Evolutionary conservation across 805 yeast species (phyloP).

Genomic region (Wickerhamomyces hampshirensis): DNA sequence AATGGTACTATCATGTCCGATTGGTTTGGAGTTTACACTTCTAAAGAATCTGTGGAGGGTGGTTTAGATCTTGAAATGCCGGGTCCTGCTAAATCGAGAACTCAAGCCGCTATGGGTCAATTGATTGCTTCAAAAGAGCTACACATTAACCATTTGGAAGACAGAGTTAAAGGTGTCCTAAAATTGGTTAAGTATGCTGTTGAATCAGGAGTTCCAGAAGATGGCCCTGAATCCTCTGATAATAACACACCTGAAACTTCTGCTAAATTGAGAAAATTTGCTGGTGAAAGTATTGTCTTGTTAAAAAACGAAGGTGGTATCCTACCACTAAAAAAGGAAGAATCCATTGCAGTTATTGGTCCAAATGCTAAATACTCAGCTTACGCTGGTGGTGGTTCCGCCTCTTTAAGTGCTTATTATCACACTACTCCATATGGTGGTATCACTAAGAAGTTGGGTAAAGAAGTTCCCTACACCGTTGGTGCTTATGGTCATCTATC

Average conservation of each 20-base stretch:
- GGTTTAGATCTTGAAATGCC: constrained; percentile 69
- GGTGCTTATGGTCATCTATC: constrained; percentile 34
- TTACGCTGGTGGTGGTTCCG: constrained; percentile 61
- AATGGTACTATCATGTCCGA: constrained; percentile 57
- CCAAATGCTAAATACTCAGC: constrained; percentile 50
- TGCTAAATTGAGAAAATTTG: constrained; percentile 37
- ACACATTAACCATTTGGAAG: constrained; percentile 36
- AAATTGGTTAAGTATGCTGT: constrained; percentile 42
- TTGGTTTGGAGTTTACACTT: constrained; percentile 57
- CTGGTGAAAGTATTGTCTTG: constrained; percentile 49
- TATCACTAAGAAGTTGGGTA: constrained; percentile 28
- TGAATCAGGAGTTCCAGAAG: constrained; percentile 31
- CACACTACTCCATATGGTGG: constrained; percentile 46
- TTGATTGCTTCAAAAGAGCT: constrained; percentile 39
- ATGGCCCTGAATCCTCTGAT: constrained; percentile 21
- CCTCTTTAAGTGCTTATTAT: constrained; percentile 45
- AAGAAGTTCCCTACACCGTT: constrained; percentile 25
- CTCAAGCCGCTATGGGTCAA: constrained; percentile 32
- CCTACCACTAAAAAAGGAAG: constrained; percentile 42
- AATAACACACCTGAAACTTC: constrained; percentile 46
- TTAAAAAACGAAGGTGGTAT: constrained; percentile 46
- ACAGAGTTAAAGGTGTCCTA: constrained; percentile 45
- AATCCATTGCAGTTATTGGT: constrained; percentile 51
- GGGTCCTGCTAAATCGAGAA: constrained; percentile 50
- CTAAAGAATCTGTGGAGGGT: constrained; percentile 41